Evolutionary conservation across 2,329 filamentous ascomycete genomes (phyloP).

Genomic region (Diplodia seriata): DNA sequence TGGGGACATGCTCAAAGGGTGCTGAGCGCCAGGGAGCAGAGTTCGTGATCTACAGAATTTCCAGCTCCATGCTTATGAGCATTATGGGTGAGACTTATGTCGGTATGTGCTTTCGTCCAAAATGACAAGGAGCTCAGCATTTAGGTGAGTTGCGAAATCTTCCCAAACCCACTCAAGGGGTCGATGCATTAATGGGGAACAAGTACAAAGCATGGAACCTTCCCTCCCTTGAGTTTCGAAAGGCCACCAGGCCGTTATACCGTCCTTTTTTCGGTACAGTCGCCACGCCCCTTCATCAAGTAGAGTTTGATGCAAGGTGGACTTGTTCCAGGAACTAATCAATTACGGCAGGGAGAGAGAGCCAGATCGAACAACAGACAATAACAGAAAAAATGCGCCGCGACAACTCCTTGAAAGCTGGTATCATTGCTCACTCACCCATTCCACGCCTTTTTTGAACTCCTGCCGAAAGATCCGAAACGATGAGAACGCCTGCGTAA

Average conservation of each 20-base stretch:
- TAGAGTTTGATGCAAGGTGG: not conserved
- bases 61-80: too few relatives aligned
- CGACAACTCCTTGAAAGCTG: slow-evolving; percentile 3
- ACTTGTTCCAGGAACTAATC: not conserved
- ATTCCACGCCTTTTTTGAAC: slow-evolving; percentile 21
- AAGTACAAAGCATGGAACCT: not conserved
- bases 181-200: slow-evolving; percentile 10
- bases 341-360: not conserved
- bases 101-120: not conserved
- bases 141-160: not conserved
- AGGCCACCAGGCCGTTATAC: not conserved
- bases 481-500: slow-evolving; percentile 7
- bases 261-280: not conserved
- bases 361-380: not conserved
- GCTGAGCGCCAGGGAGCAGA: too few relatives aligned
- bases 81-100: not conserved
- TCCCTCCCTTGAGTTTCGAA: not conserved
- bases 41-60: too few relatives aligned
- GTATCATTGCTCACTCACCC: slow-evolving; percentile 24
- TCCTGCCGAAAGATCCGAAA: slow-evolving; percentile 7
- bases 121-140: not conserved
- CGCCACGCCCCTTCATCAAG: not conserved
- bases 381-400: not conserved
- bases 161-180: not conserved
- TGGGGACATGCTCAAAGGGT: not conserved